Evolutionary conservation across 225 moss, liverwort and hornwort species (phyloP).

Genomic region (Marchantia paleacea): DNA sequence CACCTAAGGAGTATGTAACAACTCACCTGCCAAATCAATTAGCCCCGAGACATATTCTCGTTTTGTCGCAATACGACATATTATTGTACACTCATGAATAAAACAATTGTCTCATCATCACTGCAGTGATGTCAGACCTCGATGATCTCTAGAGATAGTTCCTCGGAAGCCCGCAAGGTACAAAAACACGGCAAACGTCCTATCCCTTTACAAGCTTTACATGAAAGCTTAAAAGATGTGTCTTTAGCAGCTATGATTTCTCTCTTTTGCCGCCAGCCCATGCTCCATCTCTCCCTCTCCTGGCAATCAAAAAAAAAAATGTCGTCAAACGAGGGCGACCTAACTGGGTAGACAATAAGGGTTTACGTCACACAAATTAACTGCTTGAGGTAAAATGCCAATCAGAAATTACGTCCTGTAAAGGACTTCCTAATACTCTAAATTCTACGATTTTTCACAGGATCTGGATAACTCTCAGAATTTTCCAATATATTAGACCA

Average conservation of each 20-base stretch:
- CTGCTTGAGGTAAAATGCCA: too few relatives aligned
- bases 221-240: slow-evolving; percentile 37
- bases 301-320: slow-evolving; percentile 16
- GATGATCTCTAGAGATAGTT: slow-evolving; percentile 39
- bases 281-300: slow-evolving; percentile 93
- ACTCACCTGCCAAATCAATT: too few relatives aligned
- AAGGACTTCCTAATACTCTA: too few relatives aligned
- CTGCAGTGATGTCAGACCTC: slow-evolving; percentile 21
- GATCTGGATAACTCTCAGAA: too few relatives aligned
- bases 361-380: neutral
- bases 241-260: slow-evolving; percentile 59
- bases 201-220: slow-evolving; percentile 83
- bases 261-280: slow-evolving; percentile 85
- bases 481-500: too few relatives aligned
- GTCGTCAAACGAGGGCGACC: neutral
- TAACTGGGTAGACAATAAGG: neutral
- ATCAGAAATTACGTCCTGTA: too few relatives aligned
- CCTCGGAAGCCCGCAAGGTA: slow-evolving; percentile 21
- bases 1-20: too few relatives aligned
- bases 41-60: too few relatives aligned
- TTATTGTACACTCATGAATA: too few relatives aligned
- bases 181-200: slow-evolving; percentile 54
- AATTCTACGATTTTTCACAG: too few relatives aligned
- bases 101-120: too few relatives aligned
- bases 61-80: too few relatives aligned